Evolutionary conservation across 2,329 filamentous ascomycete species (phyloP).

Genomic region (Phyllosticta capitalensis): DNA sequence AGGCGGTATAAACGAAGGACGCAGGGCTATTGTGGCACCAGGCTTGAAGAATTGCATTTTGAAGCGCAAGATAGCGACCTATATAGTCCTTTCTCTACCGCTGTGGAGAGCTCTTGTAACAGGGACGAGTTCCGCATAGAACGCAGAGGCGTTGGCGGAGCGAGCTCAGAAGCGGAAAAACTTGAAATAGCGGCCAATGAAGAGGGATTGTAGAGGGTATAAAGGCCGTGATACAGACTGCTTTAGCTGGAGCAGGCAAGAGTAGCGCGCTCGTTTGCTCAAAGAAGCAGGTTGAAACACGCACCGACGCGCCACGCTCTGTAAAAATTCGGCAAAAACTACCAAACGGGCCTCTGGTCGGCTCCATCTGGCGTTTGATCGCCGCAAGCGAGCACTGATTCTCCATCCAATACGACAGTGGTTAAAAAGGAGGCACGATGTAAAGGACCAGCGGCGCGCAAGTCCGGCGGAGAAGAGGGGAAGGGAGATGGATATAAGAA

Average conservation of each 20-base stretch:
- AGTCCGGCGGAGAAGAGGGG: neutral
- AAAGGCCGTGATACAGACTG: neutral
- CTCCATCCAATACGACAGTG: neutral
- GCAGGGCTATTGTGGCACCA: neutral
- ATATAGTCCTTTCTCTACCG: slow-evolving; percentile 7
- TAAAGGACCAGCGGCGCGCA: neutral
- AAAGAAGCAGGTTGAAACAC: neutral
- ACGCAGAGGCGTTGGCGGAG: neutral
- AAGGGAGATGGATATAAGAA: neutral
- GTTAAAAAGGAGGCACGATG: neutral
- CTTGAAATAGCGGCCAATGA: neutral
- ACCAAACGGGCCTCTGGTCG: neutral
- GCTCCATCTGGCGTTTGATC: neutral
- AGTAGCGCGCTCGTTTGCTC: neutral
- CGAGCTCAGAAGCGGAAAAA: slow-evolving; percentile 6
- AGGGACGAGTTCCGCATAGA: slow-evolving; percentile 4
- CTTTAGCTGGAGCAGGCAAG: neutral
- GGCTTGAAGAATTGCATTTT: neutral
- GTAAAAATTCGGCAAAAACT: neutral
- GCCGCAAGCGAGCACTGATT: neutral
- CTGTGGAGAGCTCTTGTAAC: slow-evolving; percentile 1
- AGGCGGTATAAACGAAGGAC: neutral
- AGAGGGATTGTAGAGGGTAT: neutral
- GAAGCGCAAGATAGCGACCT: neutral
- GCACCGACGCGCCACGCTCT: neutral